A percentile compares a stretch with the other conserved stretches of the same genome.
phyloP scores from a whole-genome alignment of 306 rosid genomes.

The Prosopis cineraria region DNA sequence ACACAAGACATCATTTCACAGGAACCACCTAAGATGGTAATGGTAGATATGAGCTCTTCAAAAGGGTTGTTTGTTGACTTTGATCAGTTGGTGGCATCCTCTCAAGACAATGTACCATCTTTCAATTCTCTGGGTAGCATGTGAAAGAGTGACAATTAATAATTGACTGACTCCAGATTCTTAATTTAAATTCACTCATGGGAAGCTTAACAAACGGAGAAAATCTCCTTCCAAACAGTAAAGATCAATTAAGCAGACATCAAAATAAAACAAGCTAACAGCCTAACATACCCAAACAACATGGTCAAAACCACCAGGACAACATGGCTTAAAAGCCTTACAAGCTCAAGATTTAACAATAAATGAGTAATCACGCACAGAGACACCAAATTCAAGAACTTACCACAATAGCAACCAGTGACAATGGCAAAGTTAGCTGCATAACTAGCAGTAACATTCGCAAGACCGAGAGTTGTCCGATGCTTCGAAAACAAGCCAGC shows the following conservation, averaged over 20 bases:
- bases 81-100: background rate
- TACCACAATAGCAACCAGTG: slow-evolving; percentile 88
- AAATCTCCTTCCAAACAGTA: background rate
- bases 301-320: background rate
- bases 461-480: slow-evolving; percentile 69
- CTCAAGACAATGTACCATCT: background rate
- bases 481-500: slow-evolving; percentile 75
- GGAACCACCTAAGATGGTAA: background rate
- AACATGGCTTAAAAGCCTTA: slow-evolving; percentile 17
- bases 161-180: background rate
- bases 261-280: background rate
- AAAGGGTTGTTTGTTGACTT: background rate
- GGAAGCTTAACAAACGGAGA: background rate
- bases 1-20: background rate
- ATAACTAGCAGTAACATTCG: slow-evolving; percentile 61
- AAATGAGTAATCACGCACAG: background rate
- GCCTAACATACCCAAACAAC: background rate
- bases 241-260: background rate
- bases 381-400: slow-evolving; percentile 14
- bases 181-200: background rate
- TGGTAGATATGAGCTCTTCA: background rate
- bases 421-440: slow-evolving; percentile 78
- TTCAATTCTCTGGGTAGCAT: background rate
- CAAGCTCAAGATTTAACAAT: background rate
- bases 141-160: background rate